Evolutionary conservation across 495 filamentous ascomycete genomes (phyloP).

Genomic region (Schizothecium vesticola): DNA sequence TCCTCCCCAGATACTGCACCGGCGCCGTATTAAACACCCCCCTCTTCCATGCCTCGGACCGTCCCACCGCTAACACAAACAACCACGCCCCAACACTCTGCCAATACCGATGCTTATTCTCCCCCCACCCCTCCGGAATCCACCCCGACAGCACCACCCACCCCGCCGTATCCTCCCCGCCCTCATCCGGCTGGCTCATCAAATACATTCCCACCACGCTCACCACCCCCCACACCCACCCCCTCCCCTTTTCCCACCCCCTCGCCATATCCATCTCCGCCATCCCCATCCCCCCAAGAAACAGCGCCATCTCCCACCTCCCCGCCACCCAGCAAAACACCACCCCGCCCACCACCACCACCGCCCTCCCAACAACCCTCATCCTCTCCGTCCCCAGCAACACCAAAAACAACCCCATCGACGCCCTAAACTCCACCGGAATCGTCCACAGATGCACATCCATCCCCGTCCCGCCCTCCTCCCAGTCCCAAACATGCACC

Average conservation of each 20-base stretch:
- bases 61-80: conserved; percentile 35
- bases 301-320: conserved; percentile 42
- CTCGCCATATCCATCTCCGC: conserved; percentile 35
- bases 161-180: conserved; percentile 33
- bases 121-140: conserved; percentile 35
- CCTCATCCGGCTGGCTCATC: conserved; percentile 39
- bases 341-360: conserved; percentile 22
- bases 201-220: conserved; percentile 35
- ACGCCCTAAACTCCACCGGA: conserved; percentile 63
- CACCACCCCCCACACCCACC: conserved; percentile 11
- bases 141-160: conserved; percentile 33
- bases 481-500: conserved; percentile 39
- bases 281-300: conserved; percentile 35
- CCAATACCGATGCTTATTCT: conserved; percentile 39
- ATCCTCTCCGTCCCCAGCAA: conserved; percentile 43
- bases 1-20: conserved; percentile 46
- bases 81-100: conserved; percentile 36
- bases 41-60: conserved; percentile 31
- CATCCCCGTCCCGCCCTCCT: conserved; percentile 41
- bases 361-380: conserved; percentile 21
- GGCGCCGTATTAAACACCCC: conserved; percentile 26
- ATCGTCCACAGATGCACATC: conserved; percentile 70
- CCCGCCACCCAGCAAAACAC: conserved; percentile 30
- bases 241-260: conserved; percentile 8
- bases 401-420: conserved; percentile 58